Evolutionary conservation across 176 grass and related monocot species (phyloP), one percentile per base, ranked within the genome.

Genomic region (Typha latifolia): DNA sequence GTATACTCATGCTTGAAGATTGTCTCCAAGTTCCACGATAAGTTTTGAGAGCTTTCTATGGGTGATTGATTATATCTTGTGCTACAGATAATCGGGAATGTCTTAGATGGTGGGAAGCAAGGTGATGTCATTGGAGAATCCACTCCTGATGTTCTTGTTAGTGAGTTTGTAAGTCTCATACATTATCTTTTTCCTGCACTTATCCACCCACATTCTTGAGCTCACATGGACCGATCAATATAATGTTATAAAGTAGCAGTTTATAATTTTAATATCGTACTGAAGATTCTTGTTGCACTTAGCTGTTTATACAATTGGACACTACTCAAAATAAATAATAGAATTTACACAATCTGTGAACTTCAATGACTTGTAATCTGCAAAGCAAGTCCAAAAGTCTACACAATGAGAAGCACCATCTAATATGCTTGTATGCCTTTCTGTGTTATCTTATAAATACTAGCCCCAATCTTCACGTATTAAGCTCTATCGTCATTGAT

Each of bases 131-230:
- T 96, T 49, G 93, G 93, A 63, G 93, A 96, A 77, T 84, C 77
- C 62, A 96, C 93, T 10, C 85, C 93, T 64, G 93, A 91, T 70
- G 69, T 77, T 71, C 66, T 96, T 86, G 76, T 96, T 22, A 86
- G 78, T 84, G 85, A 96, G 82, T 86, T 96, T 91, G 93, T 96
- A 85, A 86, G 92, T 69, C 18, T 49, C 61, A 69, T 72, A 66
- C 14, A 24, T 6, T 81, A 2, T 6, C 49, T 70, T 63, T 63
- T 14, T 49, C 14, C 61, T 70, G 29, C 14, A 32, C 9, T 55
- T 19, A 55, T 4, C 51, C 13, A 55, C 51, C 52, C 16, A 56
- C 14, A 18, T 24, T 16, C 3, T 16, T 66, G 56, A 23, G 24
- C 20, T 22, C 14, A 73, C n/a, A 9, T 59, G 49, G 32, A 56